phyloP scores from a whole-genome alignment of 2,329 filamentous ascomycete species.

The Fusarium kyushuense region DNA sequence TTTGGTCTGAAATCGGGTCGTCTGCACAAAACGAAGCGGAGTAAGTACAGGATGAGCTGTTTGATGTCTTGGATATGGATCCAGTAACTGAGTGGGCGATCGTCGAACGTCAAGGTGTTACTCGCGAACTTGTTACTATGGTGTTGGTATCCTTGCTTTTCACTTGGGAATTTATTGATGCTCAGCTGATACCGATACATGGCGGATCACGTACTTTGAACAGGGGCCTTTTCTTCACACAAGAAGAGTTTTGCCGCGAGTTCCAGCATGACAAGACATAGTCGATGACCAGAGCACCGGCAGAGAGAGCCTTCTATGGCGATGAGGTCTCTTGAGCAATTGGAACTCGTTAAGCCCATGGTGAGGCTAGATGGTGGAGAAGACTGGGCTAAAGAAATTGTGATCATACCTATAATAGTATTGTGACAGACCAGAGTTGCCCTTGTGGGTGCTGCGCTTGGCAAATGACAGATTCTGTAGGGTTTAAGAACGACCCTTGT shows the following conservation, averaged over 20 bases:
- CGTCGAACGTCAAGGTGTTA: slow-evolving; percentile 2
- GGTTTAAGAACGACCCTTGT: slow-evolving; percentile 17
- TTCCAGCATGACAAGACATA: not conserved
- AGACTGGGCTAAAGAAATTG: slow-evolving; percentile 12
- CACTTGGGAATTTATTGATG: not conserved
- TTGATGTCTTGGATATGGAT: slow-evolving; percentile 26
- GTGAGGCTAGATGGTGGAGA: not conserved
- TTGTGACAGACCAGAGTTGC: slow-evolving; percentile 4
- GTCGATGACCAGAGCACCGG: not conserved
- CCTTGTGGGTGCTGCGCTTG: slow-evolving; percentile 19
- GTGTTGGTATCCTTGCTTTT: not conserved
- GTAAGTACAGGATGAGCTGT: slow-evolving; percentile 27
- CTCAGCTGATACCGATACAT: slow-evolving; percentile 18
- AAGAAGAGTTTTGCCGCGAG: not conserved
- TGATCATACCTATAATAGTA: slow-evolving; percentile 15
- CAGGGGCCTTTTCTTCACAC: not conserved
- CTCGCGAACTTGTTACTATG: not conserved
- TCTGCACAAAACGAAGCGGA: slow-evolving; percentile 12
- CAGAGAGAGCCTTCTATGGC: not conserved
- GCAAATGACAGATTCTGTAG: slow-evolving; percentile 11
- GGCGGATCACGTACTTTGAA: not conserved
- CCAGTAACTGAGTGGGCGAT: slow-evolving; percentile 29
- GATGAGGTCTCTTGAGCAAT: not conserved
- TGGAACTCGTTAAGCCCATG: not conserved
- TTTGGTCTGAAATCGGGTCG: slow-evolving; percentile 3